A percentile compares a stretch with the other conserved stretches of the same genome.
These are phyloP conservation scores for Henckelia pumila DNA, from an alignment of 257 asterid species.

Conservation along the genomic window DNA sequence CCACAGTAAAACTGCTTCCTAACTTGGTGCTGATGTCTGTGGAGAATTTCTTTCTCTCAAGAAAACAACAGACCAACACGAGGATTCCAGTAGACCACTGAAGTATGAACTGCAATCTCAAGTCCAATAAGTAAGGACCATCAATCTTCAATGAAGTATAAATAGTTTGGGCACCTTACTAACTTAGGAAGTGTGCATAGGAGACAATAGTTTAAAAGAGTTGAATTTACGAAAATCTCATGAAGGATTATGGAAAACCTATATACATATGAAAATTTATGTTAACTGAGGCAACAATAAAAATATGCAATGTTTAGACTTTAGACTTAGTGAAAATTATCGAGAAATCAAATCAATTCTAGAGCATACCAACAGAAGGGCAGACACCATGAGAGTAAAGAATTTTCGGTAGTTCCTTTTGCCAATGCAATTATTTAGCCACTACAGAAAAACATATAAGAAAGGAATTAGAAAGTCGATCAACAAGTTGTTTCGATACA, in stretches of 20 bases:
- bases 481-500: background rate
- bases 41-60: conserved; percentile 68
- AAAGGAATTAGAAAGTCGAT: conserved; percentile 23
- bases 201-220: conserved; percentile 1
- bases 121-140: conserved; percentile 49
- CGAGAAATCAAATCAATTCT: conserved; percentile 4
- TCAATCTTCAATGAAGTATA: conserved; percentile 40
- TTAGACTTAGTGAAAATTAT: background rate
- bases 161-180: conserved; percentile 17
- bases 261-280: too few relatives aligned
- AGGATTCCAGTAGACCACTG: conserved; percentile 96
- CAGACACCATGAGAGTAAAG: conserved; percentile 56
- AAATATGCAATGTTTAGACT: conserved; percentile 2
- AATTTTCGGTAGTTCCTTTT: conserved; percentile 87
- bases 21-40: conserved; percentile 72
- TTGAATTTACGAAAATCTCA: too few relatives aligned
- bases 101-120: conserved; percentile 94
- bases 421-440: conserved; percentile 99
- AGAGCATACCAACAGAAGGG: conserved; percentile 46
- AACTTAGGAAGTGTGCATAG: background rate
- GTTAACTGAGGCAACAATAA: background rate
- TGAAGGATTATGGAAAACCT: background rate
- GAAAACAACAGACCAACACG: conserved; percentile 77
- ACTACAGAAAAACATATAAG: conserved; percentile 37
- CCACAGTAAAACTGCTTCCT: conserved; percentile 94